Percentiles rank a stretch among this genome's conserved stretches.
These are phyloP conservation scores for Nemania diffusa DNA, from an alignment of 2,329 filamentous ascomycete species.

Conservation along the genomic window DNA sequence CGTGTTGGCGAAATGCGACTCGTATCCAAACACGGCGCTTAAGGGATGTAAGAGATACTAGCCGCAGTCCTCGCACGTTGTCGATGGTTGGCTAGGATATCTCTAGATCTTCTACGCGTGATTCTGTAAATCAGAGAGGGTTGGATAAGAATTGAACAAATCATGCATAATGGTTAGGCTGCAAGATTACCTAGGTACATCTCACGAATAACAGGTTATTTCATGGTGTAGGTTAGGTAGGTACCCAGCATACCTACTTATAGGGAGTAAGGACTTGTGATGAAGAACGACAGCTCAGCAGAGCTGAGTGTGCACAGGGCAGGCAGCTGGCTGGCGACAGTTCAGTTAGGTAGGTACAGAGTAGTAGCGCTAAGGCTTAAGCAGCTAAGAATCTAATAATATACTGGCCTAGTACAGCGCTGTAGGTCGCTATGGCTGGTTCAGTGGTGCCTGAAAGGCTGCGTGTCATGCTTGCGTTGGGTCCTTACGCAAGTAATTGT, in stretches of 20 bases:
- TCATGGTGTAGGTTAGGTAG: neutral
- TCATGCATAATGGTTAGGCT: conserved; percentile 18
- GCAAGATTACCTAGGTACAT: neutral
- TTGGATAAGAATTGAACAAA: conserved; percentile 11
- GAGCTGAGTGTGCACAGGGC: conserved; percentile 5
- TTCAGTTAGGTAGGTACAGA: neutral
- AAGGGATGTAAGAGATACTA: neutral
- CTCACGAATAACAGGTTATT: neutral
- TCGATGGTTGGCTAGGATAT: conserved; percentile 13
- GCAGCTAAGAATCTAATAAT: conserved; percentile 11
- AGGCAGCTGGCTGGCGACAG: conserved; percentile 12
- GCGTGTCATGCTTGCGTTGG: conserved; percentile 39
- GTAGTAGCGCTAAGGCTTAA: no score
- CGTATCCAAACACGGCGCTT: conserved; percentile 5
- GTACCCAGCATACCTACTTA: neutral
- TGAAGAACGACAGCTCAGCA: conserved; percentile 13
- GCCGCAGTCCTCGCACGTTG: conserved; percentile 1
- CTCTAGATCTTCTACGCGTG: conserved; percentile 16
- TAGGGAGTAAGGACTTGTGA: neutral
- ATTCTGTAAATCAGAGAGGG: conserved; percentile 3
- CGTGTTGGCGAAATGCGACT: conserved; percentile 12
- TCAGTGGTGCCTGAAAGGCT: conserved; percentile 34
- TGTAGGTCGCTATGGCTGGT: neutral
- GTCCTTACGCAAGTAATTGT: conserved; percentile 52
- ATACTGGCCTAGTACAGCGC: neutral